These are phyloP conservation scores for Puccinia horiana DNA, from an alignment of 1,284 basidiomycete species.

Conservation along the genomic window DNA sequence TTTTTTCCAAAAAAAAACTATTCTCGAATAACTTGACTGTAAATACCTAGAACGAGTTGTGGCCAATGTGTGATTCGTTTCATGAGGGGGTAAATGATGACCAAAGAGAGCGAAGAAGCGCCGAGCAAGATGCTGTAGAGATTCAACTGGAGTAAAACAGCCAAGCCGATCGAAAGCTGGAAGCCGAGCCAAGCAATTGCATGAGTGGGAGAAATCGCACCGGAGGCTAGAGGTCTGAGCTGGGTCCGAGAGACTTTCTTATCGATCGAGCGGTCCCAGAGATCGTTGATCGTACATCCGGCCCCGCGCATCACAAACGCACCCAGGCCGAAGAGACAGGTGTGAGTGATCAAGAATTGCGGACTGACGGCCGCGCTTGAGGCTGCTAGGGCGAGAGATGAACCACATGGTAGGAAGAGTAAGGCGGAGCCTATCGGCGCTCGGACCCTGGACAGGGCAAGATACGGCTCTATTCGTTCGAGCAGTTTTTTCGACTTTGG, in stretches of 20 bases:
- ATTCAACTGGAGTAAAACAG: conserved; percentile 85
- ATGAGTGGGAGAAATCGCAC: conserved; percentile 74
- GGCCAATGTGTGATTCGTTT: conserved; percentile 97
- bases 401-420: conserved; percentile 63
- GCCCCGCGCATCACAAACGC: conserved; percentile 96
- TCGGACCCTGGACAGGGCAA: conserved; percentile 20
- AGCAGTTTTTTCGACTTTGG: background rate
- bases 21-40: conserved; percentile 53
- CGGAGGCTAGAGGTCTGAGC: conserved; percentile 73
- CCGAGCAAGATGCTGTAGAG: conserved; percentile 92
- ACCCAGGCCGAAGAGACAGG: conserved; percentile 81
- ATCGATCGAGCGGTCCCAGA: conserved; percentile 95
- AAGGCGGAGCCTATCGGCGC: conserved; percentile 27
- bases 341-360: conserved; percentile 71
- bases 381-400: conserved; percentile 92
- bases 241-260: conserved; percentile 79
- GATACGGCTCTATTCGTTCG: conserved; percentile 30
- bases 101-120: conserved; percentile 82
- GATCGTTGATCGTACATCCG: conserved; percentile 97
- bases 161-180: conserved; percentile 83
- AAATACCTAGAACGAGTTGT: conserved; percentile 80
- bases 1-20: background rate
- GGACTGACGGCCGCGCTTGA: conserved; percentile 71
- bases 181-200: conserved; percentile 79
- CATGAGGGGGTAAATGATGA: conserved; percentile 92